Conservation (phyloP, 495 filamentous ascomycete genomes). For the Neurospora tetraspora region DNA sequence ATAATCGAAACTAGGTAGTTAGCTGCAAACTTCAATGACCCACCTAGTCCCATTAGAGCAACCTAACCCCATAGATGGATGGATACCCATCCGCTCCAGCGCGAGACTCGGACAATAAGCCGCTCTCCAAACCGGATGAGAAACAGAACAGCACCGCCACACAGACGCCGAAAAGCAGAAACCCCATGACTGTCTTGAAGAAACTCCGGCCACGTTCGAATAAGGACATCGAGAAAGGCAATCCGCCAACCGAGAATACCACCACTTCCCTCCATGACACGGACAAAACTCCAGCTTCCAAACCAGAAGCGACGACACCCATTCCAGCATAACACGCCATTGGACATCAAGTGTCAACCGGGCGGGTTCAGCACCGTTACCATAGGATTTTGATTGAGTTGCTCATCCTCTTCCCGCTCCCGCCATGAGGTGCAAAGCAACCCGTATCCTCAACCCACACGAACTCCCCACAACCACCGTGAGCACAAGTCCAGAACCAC, state of each 20-base stretch:
- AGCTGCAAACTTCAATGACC: too few relatives aligned
- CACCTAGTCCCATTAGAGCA: too few relatives aligned
- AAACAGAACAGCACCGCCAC: not conserved
- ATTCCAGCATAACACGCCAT: not conserved
- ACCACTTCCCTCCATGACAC: not conserved
- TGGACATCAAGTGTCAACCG: not conserved
- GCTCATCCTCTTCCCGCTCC: not conserved
- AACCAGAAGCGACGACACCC: not conserved
- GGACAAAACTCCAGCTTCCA: not conserved
- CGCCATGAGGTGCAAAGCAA: not conserved
- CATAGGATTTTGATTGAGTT: not conserved
- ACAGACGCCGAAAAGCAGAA: not conserved
- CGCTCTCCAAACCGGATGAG: not conserved
- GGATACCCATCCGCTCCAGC: not conserved
- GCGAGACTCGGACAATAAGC: not conserved
- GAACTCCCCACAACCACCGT: not conserved
- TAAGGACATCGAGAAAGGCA: not conserved
- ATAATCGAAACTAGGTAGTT: too few relatives aligned
- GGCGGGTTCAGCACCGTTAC: not conserved
- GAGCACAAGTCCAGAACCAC: not conserved
- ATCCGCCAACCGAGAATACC: not conserved
- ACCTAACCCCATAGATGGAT: too few relatives aligned
- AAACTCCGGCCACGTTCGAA: not conserved
- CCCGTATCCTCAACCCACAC: not conserved
- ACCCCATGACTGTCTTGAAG: not conserved